Base-by-base conservation (phyloP, 2,329 filamentous ascomycete genomes). In the Arachnomyces sp. region DNA sequence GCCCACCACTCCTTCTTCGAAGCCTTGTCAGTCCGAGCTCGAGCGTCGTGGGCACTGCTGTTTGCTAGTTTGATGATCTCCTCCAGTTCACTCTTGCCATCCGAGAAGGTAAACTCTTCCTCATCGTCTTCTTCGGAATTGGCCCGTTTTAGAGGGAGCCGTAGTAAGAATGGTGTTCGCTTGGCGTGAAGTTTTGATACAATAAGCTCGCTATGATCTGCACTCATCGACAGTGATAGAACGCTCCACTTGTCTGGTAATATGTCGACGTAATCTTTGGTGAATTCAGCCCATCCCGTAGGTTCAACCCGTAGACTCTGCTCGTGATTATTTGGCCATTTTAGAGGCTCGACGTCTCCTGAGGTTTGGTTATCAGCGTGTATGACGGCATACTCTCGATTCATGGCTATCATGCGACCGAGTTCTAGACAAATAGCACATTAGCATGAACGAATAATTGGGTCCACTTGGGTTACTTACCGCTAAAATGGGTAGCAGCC, bases 1-100 rank as follows among this genome's bases (percentile, higher is more conserved):
- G 76, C 76, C 89, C 92, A 98, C 92, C 92, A 98, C 34, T 81
- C 80, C 30, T 77, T 77, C 58, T 86, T 88, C 18, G 83, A 81
- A 28, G 81, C 82, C 58, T 83, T 86, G 34, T 77, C 74, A 7
- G 73, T 80, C 59, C 88, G 81, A 47, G 88, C 80, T 18, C 81
- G 76, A 2, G 76, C 71, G 36, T 72, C 74, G 56, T 94, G 88
- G 42, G 89, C 89, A 45, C 81, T 93, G 46, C 81, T 77, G 58
- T 96, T 94, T 33, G 88, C 87, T 5, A 79, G 69, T 44, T 77
- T 68, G 49, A 96, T 85, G 14, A 98, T 88, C 16, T 94, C 84
- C 14, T 80, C 68, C 47, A 98, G 76, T 58, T 95, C 88, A 5
- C 75, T 66, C 42, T 81, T 82, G 1, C 87, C 90, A 51, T 85